phyloP scores from a whole-genome alignment of 768 basidiomycete species.

The Scleroderma bovista region DNA sequence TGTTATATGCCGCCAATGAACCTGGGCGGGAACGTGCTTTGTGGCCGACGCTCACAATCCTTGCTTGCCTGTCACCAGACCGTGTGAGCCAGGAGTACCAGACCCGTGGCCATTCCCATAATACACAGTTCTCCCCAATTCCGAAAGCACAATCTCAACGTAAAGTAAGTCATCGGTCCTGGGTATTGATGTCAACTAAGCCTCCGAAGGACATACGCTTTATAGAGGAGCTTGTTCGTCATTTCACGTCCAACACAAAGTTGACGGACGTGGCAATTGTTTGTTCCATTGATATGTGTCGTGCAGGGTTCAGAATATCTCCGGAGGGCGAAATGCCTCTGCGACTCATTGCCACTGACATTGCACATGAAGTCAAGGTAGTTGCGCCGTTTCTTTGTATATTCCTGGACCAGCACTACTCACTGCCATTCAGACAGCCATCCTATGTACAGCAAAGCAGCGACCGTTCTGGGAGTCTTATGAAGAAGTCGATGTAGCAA shows the following conservation, averaged over 20 bases:
- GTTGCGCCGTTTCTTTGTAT: constrained; percentile 13
- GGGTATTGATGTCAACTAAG: constrained; percentile 1
- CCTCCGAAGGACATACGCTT: constrained; percentile 45
- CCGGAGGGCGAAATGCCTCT: constrained; percentile 57
- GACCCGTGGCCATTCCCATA: constrained; percentile 29
- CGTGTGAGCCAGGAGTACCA: constrained; percentile 57
- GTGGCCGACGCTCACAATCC: constrained; percentile 77
- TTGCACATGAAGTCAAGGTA: constrained; percentile 80
- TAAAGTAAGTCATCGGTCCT: constrained; percentile 15
- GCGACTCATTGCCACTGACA: constrained; percentile 59
- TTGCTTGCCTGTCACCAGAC: constrained; percentile 73
- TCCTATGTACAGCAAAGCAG: constrained; percentile 29
- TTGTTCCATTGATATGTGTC: constrained; percentile 74
- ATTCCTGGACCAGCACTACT: constrained; percentile 7
- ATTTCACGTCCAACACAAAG: constrained; percentile 49
- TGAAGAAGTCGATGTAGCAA: constrained; percentile 70
- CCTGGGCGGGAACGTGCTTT: constrained; percentile 46
- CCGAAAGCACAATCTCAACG: constrained; percentile 28
- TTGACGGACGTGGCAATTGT: constrained; percentile 61
- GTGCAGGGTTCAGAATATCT: constrained; percentile 53
- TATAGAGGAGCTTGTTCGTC: constrained; percentile 55
- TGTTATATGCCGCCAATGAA: constrained; percentile 50
- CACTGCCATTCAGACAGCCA: constrained; percentile 14
- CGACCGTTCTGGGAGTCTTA: constrained; percentile 67
- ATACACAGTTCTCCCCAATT: constrained; percentile 23